Conservation (phyloP, 2,329 filamentous ascomycete genomes). For the Fusarium guadeloupense region DNA sequence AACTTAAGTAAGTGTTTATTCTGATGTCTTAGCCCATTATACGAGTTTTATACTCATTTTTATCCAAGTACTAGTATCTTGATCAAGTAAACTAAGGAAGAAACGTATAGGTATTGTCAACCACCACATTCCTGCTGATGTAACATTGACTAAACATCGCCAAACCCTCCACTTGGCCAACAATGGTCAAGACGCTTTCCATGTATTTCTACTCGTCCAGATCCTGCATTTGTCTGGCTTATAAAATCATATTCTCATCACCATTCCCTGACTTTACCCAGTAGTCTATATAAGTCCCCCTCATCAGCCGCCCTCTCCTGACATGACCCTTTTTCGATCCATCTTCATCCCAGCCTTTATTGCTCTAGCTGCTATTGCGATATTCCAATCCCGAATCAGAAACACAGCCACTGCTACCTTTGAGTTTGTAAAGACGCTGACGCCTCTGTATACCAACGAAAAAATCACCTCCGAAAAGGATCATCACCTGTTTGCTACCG, state of each 20-base stretch:
- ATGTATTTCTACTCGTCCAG: slow-evolving; percentile 28
- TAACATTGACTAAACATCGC: slow-evolving; percentile 41
- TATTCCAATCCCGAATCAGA: slow-evolving; percentile 40
- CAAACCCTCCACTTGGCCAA: slow-evolving; percentile 9
- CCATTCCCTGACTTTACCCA: not conserved
- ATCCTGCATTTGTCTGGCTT: slow-evolving; percentile 30
- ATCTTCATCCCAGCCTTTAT: slow-evolving; percentile 45
- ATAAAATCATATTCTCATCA: slow-evolving; percentile 25
- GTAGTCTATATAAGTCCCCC: slow-evolving; percentile 37
- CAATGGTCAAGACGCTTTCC: slow-evolving; percentile 17
- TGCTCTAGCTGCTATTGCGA: slow-evolving; percentile 42
- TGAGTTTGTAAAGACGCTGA: slow-evolving; percentile 26
- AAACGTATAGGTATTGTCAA: no score
- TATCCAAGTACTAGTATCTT: no score
- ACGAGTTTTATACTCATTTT: no score
- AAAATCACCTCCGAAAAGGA: slow-evolving; percentile 10
- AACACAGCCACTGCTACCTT: slow-evolving; percentile 32
- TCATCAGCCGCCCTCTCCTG: slow-evolving; percentile 24
- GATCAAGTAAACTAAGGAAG: no score
- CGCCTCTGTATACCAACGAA: not conserved
- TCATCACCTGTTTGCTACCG: slow-evolving; percentile 49
- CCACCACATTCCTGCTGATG: slow-evolving; percentile 35
- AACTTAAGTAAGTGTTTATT: no score
- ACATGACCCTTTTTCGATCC: slow-evolving; percentile 46
- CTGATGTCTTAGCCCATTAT: no score